These are phyloP conservation scores for Phialophora chinensis DNA, from an alignment of 2,329 filamentous ascomycete genomes.

Conservation along the genomic window DNA sequence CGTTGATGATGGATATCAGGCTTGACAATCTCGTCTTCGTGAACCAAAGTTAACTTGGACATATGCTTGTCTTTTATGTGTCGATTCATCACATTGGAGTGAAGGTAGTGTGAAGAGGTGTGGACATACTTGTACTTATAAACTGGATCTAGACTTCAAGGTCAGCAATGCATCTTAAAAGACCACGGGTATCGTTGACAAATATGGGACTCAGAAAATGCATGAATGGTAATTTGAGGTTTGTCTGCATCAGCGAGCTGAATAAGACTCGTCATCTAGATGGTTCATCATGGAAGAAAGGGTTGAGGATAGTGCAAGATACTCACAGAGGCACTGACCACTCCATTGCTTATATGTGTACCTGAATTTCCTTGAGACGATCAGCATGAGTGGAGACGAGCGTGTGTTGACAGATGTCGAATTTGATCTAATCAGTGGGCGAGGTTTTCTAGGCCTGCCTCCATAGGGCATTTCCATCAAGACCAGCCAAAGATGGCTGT, in stretches of 20 bases:
- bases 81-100: conserved; percentile 76
- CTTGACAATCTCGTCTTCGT: conserved; percentile 60
- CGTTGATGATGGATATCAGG: conserved; percentile 31
- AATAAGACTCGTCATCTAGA: conserved; percentile 70
- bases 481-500: conserved; percentile 62
- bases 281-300: conserved; percentile 55
- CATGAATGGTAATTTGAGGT: conserved; percentile 65
- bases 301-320: background rate
- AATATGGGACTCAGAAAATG: conserved; percentile 52
- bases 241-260: conserved; percentile 66
- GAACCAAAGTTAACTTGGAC: conserved; percentile 70
- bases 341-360: background rate
- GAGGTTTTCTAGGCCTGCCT: conserved; percentile 99
- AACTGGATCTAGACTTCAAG: background rate
- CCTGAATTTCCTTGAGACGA: background rate
- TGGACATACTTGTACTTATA: background rate
- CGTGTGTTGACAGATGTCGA: background rate
- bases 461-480: conserved; percentile 89
- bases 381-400: conserved; percentile 7
- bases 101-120: background rate
- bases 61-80: conserved; percentile 95
- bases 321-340: background rate
- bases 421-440: conserved; percentile 74
- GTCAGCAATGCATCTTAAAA: background rate
- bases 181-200: background rate